Conservation (phyloP, 192 early-diverging fungal species). For the Backusella tuberculispora region DNA sequence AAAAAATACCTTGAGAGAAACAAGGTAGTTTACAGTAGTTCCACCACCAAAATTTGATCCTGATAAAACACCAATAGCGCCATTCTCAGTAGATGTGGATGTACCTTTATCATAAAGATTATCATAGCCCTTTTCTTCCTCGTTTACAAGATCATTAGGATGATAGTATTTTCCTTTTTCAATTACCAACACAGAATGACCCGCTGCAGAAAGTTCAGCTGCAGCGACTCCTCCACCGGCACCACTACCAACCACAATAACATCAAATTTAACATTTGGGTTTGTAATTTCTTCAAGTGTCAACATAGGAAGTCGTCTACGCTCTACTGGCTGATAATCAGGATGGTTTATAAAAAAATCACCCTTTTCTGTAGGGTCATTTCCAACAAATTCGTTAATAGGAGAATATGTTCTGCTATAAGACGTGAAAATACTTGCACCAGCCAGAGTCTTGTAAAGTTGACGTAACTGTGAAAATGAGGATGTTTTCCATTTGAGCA, state of each 20-base stretch:
- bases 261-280: conserved; percentile 52
- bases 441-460: conserved; percentile 37
- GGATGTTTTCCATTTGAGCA: conserved; percentile 37
- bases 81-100: conserved; percentile 50
- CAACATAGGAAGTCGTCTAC: conserved; percentile 3
- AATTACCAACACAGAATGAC: conserved; percentile 66
- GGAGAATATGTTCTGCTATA: conserved; percentile 31
- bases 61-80: conserved; percentile 53
- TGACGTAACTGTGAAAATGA: conserved; percentile 30
- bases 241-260: conserved; percentile 71
- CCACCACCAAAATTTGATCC: conserved; percentile 75
- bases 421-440: conserved; percentile 21
- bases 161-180: conserved; percentile 73
- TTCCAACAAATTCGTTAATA: conserved; percentile 45
- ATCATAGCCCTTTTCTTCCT: conserved; percentile 50
- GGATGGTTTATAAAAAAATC: neutral
- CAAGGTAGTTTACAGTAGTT: conserved; percentile 68
- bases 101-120: conserved; percentile 55
- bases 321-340: conserved; percentile 14
- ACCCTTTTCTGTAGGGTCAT: conserved; percentile 54
- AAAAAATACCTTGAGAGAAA: conserved; percentile 47
- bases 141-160: conserved; percentile 52
- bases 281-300: neutral
- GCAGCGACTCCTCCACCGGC: conserved; percentile 69
- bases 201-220: conserved; percentile 63